Evolutionary conservation across 352 stramenopile species (phyloP).

Genomic region (Phytophthora pisi): DNA sequence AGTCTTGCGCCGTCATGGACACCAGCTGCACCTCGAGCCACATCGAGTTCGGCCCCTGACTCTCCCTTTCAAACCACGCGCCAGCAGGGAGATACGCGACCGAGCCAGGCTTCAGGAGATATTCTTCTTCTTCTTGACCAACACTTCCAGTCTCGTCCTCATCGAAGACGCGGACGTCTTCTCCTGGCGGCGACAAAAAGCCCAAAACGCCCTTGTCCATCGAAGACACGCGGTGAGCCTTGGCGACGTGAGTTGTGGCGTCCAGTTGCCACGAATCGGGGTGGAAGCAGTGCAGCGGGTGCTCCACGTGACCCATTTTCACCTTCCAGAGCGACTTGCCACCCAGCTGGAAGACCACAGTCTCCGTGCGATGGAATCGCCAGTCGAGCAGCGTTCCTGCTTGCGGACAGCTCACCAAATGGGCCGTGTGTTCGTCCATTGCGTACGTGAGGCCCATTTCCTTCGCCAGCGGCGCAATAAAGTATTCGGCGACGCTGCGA

Average conservation of each 20-base stretch:
- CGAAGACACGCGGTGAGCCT: conserved; percentile 25
- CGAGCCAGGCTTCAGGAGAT: conserved; percentile 38
- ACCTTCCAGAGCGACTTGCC: conserved; percentile 41
- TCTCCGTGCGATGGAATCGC: conserved; percentile 49
- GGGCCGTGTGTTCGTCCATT: conserved; percentile 19
- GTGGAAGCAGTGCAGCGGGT: conserved; percentile 38
- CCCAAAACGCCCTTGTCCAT: background rate
- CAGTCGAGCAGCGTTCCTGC: conserved; percentile 30
- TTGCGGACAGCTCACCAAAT: conserved; percentile 26
- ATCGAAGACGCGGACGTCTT: conserved; percentile 35
- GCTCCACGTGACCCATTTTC: conserved; percentile 21
- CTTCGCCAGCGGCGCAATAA: conserved; percentile 34
- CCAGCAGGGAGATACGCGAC: conserved; percentile 60
- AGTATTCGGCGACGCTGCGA: conserved; percentile 12
- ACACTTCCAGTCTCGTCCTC: conserved; percentile 11
- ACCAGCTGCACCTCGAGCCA: conserved; percentile 58
- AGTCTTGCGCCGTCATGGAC: conserved; percentile 25
- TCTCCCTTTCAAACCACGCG: conserved; percentile 50
- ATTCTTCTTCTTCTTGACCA: conserved; percentile 4
- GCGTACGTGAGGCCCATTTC: conserved; percentile 37
- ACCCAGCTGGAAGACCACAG: conserved; percentile 46
- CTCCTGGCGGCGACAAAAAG: conserved; percentile 19
- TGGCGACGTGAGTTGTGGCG: conserved; percentile 16
- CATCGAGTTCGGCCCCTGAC: conserved; percentile 21
- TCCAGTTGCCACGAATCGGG: conserved; percentile 21